Conservation (phyloP, 2,329 filamentous ascomycete species). For the Fusarium poae region DNA sequence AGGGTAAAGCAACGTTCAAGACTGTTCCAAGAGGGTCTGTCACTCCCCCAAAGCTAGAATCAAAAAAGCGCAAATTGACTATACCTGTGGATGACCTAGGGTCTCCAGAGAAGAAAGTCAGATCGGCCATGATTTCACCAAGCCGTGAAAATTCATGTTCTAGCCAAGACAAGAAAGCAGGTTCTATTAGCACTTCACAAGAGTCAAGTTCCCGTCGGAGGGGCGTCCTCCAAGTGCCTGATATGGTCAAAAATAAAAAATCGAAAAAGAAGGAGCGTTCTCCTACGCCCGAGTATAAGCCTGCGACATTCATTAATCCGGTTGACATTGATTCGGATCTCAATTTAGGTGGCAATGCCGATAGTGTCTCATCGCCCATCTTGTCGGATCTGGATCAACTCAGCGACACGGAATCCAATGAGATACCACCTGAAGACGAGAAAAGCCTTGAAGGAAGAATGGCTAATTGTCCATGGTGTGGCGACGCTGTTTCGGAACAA, state of each 20-base stretch:
- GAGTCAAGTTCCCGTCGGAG: background rate
- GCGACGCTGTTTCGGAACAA: constrained; percentile 66
- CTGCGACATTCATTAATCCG: constrained; percentile 27
- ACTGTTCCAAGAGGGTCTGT: constrained; percentile 23
- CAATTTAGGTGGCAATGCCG: background rate
- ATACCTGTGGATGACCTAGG: constrained; percentile 24
- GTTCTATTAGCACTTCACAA: constrained; percentile 26
- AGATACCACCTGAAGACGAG: constrained; percentile 15
- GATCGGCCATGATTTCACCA: constrained; percentile 3
- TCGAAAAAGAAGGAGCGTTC: constrained; percentile 1
- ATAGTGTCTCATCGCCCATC: constrained; percentile 17
- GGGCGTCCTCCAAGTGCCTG: background rate
- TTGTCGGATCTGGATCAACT: constrained; percentile 38
- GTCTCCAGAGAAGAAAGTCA: constrained; percentile 27
- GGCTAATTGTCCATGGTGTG: constrained; percentile 75
- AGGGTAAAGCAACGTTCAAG: constrained; percentile 27
- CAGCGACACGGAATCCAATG: constrained; percentile 16
- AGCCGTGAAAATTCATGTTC: constrained; percentile 28
- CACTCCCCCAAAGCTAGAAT: constrained; percentile 21
- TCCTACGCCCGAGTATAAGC: constrained; percentile 9
- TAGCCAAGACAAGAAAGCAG: constrained; percentile 13
- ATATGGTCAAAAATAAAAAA: background rate
- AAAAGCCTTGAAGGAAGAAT: constrained; percentile 14
- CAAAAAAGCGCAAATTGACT: constrained; percentile 9
- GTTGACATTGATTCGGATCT: constrained; percentile 18